Evolutionary conservation across 495 filamentous ascomycete genomes (phyloP), one percentile per base, ranked within the genome.

Genomic region (Aspergillus kassunensis): DNA sequence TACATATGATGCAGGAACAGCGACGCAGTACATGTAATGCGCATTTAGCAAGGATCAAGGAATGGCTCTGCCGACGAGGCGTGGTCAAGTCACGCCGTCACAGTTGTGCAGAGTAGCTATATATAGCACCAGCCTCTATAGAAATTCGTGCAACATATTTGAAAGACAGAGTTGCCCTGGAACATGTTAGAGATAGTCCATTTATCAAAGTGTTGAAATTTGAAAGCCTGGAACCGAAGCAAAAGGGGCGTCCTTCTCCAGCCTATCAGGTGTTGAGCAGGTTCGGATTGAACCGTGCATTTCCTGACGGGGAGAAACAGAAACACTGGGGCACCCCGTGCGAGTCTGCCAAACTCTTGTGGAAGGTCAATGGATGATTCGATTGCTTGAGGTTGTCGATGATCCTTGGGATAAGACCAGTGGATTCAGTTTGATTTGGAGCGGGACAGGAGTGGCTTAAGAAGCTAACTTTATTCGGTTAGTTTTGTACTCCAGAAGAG

Each of bases 391-490:
- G n/a, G n/a, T n/a, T n/a, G n/a, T n/a, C n/a, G n/a, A n/a, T n/a
- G n/a, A n/a, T n/a, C n/a, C n/a, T n/a, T n/a, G n/a, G n/a, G n/a
- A n/a, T n/a, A n/a, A n/a, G n/a, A n/a, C n/a, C n/a, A n/a, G n/a
- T n/a, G n/a, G n/a, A n/a, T n/a, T n/a, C n/a, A n/a, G n/a, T n/a
- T n/a, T n/a, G n/a, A n/a, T n/a, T n/a, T n/a, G n/a, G n/a, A n/a
- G n/a, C n/a, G n/a, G n/a, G n/a, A n/a, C n/a, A n/a, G n/a, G n/a
- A n/a, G n/a, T n/a, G n/a, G n/a, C n/a, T n/a, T n/a, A n/a, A n/a
- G n/a, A n/a, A n/a, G n/a, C n/a, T 25, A 42, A 42, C 39, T 42
- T 42, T 20, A 42, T 42, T 12, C n/a, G 39, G 39, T 42, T 27
- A 42, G 39, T n/a, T n/a, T n/a, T n/a, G n/a, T n/a, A n/a, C n/a